These are phyloP conservation scores for Cocos nucifera DNA, from an alignment of 176 grass and related monocot species.

Conservation along the genomic window DNA sequence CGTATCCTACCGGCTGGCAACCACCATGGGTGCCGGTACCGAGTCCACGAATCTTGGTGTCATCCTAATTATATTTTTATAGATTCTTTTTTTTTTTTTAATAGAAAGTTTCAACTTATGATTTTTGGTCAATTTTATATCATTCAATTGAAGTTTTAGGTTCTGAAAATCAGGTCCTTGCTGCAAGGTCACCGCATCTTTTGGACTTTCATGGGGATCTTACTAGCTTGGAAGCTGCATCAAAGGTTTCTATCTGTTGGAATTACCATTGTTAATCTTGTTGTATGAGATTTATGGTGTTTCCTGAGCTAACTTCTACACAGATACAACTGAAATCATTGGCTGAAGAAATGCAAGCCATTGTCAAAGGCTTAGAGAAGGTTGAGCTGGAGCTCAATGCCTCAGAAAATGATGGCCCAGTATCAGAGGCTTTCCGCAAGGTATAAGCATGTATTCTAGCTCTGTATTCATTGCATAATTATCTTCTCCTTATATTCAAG, in stretches of 20 bases:
- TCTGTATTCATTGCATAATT: not conserved
- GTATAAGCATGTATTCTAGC: constrained; percentile 10
- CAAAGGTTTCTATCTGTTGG: constrained; percentile 59
- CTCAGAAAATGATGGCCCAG: constrained; percentile 92
- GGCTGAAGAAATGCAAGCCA: constrained; percentile 99
- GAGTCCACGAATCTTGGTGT: too few species aligned
- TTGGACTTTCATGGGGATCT: constrained; percentile 85
- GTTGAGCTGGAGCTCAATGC: constrained; percentile 75
- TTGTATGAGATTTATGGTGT: constrained; percentile 6
- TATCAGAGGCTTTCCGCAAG: constrained; percentile 85
- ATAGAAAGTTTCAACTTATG: too few species aligned
- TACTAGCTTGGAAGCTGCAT: constrained; percentile 79
- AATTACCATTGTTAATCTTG: constrained; percentile 5
- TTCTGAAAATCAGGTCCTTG: constrained; percentile 51
- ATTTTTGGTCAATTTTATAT: too few species aligned
- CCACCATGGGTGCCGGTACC: too few species aligned
- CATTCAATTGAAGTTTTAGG: too few species aligned
- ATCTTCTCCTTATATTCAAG: not conserved
- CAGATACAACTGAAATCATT: constrained; percentile 98
- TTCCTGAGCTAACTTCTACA: constrained; percentile 6
- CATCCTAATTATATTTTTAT: too few species aligned
- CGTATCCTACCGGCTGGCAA: too few species aligned
- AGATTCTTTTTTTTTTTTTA: too few species aligned
- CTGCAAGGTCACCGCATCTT: constrained; percentile 61
- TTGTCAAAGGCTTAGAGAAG: constrained; percentile 85